These are phyloP conservation scores for Cucurbita moschata DNA, from an alignment of 306 rosid genomes.

Conservation along the genomic window DNA sequence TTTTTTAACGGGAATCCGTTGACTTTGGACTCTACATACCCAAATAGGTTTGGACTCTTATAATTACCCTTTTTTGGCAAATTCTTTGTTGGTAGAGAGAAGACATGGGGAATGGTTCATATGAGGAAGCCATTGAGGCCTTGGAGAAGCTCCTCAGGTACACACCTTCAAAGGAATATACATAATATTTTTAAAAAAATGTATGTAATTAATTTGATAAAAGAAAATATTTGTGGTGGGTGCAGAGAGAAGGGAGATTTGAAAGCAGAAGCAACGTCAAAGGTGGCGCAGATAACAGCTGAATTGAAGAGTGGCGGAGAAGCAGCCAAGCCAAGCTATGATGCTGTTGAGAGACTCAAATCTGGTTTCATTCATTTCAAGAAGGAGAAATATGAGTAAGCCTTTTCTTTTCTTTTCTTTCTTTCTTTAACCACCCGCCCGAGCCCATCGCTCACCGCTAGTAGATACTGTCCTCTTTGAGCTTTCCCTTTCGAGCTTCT, in stretches of 20 bases:
- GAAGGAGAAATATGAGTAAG: slow-evolving; percentile 90
- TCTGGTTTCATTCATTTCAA: slow-evolving; percentile 68
- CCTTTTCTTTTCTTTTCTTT: background rate
- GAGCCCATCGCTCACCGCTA: no score
- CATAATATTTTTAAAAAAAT: background rate
- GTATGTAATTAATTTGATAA: no score
- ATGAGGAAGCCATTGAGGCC: slow-evolving; percentile 71
- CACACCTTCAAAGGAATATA: background rate
- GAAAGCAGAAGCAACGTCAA: slow-evolving; percentile 54
- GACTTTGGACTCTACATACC: background rate
- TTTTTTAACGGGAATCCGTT: no score
- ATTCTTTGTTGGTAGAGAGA: slow-evolving; percentile 23
- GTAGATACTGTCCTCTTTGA: no score
- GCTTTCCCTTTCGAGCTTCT: no score
- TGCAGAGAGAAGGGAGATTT: slow-evolving; percentile 57
- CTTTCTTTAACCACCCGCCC: background rate
- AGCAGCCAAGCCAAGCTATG: slow-evolving; percentile 19
- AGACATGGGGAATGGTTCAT: slow-evolving; percentile 69
- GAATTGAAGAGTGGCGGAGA: slow-evolving; percentile 26
- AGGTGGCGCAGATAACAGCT: slow-evolving; percentile 71
- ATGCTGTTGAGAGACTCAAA: slow-evolving; percentile 72
- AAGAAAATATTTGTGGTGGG: background rate
- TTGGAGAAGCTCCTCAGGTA: slow-evolving; percentile 78
- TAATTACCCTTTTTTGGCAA: background rate
- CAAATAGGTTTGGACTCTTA: background rate